Percentiles rank a stretch among this genome's conserved stretches.
These are phyloP conservation scores for Pseudogymnoascus destructans DNA, from an alignment of 2,329 filamentous ascomycete species.

Conservation along the genomic window DNA sequence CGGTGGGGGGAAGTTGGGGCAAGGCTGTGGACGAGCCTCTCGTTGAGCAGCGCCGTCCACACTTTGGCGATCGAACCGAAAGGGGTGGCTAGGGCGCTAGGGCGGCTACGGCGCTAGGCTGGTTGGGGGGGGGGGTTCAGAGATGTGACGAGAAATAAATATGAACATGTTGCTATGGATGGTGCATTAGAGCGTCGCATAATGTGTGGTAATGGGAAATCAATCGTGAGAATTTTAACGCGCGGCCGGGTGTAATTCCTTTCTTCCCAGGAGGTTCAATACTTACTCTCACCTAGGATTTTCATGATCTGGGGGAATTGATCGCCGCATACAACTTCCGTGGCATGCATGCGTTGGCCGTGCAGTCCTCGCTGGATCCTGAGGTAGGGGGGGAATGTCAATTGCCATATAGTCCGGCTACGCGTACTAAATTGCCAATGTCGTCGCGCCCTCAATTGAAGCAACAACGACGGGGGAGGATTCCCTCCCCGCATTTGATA, in stretches of 20 bases:
- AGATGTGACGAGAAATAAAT: neutral
- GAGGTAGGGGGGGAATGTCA: neutral
- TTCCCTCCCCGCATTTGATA: neutral
- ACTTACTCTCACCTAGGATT: neutral
- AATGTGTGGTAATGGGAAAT: neutral
- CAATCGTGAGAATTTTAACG: neutral
- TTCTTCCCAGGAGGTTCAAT: neutral
- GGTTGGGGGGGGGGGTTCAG: neutral
- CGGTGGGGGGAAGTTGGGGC: neutral
- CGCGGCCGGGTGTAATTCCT: neutral
- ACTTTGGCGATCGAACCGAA: slow-evolving; percentile 2
- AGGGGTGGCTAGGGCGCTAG: neutral
- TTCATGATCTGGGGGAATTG: neutral
- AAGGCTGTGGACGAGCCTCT: neutral
- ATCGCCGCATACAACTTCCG: neutral
- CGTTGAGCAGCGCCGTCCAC: neutral
- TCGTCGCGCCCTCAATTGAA: too few species aligned
- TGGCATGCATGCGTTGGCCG: neutral
- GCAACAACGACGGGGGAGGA: neutral
- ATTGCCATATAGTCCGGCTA: too few species aligned
- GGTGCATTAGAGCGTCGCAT: neutral
- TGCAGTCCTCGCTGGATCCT: neutral
- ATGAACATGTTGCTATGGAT: neutral
- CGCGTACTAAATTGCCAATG: too few species aligned
- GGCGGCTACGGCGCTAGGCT: neutral